Base-by-base conservation (phyloP, 2,329 filamentous ascomycete species). In the Raffaelea albimanens region DNA sequence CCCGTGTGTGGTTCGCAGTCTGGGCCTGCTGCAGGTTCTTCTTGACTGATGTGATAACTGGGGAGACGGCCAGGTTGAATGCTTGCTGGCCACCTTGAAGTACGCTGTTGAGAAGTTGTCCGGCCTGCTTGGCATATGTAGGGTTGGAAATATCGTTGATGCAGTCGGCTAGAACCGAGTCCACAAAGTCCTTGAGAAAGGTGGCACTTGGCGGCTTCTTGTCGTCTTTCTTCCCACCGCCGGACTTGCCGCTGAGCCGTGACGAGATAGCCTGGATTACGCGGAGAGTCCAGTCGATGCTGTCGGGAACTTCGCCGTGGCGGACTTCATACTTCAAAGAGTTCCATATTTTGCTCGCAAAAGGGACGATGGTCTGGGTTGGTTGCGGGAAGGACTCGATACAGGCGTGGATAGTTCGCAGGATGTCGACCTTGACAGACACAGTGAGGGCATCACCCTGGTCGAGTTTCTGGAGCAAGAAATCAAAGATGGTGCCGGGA, bases 311-410 rank as follows among this genome's bases (percentile, higher is more conserved):
- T 50, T 81, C 77, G 13, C 77, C 77, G 46, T 80, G 79, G 31
- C 77, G 72, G 13, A 80, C 77, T 53, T 81, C 77, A 51, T 78
- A 80, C 57, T 80, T 81, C 42, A 81, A 69, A n/a, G 75, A 76
- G 25, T 67, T 66, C 77, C 77, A 81, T 42, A 79, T 70, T 40
- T 71, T 67, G 44, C 70, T 65, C 18, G 68, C 62, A 43, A 73
- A 70, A 0, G 76, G 75, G 2, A 63, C 64, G 14, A 80, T 57
- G 9, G 67, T 72, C 46, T 70, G 62, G 31, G 69, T 62, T 0
- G 71, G 64, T 36, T 72, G 61, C 1, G 66, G 59, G 50, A 78
- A 80, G 23, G 67, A 58, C 13, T 68, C 66, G 18, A 80, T 56
- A 49, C 75, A 80, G 4, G 73, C 72, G 43, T 71, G 67, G 33